Evolutionary conservation across 2,329 filamentous ascomycete genomes (phyloP).

Genomic region (Nemania sp.): DNA sequence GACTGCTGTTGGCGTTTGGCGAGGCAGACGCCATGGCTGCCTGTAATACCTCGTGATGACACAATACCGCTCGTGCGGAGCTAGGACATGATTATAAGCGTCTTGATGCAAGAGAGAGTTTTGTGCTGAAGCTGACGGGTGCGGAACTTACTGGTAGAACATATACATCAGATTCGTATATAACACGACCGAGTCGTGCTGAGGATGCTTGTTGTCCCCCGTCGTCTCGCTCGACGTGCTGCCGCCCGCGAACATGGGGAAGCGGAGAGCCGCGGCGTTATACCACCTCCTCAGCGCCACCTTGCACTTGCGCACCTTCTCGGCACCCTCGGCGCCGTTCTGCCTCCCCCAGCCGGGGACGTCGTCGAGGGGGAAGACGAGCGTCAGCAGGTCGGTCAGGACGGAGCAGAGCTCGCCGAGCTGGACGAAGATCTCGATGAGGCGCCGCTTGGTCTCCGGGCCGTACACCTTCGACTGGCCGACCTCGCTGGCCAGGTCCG

Average conservation of each 20-base stretch:
- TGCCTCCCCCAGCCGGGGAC: slow-evolving; percentile 46
- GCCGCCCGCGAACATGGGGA: slow-evolving; percentile 46
- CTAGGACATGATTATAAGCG: slow-evolving; percentile 36
- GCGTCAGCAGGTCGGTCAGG: slow-evolving; percentile 51
- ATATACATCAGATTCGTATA: slow-evolving; percentile 56
- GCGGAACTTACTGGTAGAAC: slow-evolving; percentile 53
- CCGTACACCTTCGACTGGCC: slow-evolving; percentile 51
- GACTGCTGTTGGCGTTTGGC: slow-evolving; percentile 39
- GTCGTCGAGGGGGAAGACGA: slow-evolving; percentile 52
- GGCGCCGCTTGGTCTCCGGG: slow-evolving; percentile 48
- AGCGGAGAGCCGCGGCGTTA: slow-evolving; percentile 44
- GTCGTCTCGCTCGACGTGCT: slow-evolving; percentile 35
- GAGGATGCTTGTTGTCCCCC: slow-evolving; percentile 37
- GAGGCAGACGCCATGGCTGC: slow-evolving; percentile 48
- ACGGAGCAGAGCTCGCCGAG: slow-evolving; percentile 52
- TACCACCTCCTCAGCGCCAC: slow-evolving; percentile 47
- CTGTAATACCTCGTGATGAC: slow-evolving; percentile 52
- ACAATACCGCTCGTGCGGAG: slow-evolving; percentile 49
- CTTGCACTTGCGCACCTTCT: slow-evolving; percentile 44
- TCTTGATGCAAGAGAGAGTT: no score
- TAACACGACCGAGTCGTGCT: slow-evolving; percentile 49
- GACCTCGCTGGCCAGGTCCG: slow-evolving; percentile 53
- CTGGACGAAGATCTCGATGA: slow-evolving; percentile 52
- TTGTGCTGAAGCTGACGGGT: not conserved
- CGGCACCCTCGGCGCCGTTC: slow-evolving; percentile 40